These are phyloP conservation scores for Penicillium sp. DNA, from an alignment of 2,329 filamentous ascomycete species.

Conservation along the genomic window DNA sequence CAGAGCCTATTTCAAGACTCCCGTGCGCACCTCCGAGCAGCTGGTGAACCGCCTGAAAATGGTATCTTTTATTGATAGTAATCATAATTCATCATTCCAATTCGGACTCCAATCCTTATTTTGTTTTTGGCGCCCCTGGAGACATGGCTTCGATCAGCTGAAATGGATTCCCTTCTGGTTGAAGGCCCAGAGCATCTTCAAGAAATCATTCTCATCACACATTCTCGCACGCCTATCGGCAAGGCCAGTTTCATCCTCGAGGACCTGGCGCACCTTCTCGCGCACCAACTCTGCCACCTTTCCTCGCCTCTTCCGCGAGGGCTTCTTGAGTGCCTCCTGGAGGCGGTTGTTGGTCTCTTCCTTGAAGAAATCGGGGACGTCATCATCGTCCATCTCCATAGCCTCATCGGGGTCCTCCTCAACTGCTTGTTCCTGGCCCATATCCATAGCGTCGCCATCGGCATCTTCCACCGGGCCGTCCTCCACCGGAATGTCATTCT, in stretches of 20 bases:
- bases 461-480: constrained; percentile 50
- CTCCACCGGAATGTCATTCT: constrained; percentile 75
- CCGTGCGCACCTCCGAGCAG: constrained; percentile 68
- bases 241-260: constrained; percentile 74
- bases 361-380: constrained; percentile 80
- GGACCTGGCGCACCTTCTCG: constrained; percentile 77
- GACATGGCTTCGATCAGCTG: constrained; percentile 47
- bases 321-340: constrained; percentile 45
- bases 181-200: constrained; percentile 75
- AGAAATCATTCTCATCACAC: constrained; percentile 89
- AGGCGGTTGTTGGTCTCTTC: constrained; percentile 45
- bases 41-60: constrained; percentile 33
- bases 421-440: constrained; percentile 31
- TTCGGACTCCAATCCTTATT: constrained; percentile 9
- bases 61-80: constrained; percentile 34
- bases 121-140: constrained; percentile 5
- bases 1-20: constrained; percentile 95
- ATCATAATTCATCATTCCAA: constrained; percentile 31
- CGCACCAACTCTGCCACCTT: constrained; percentile 77
- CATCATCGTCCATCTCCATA: constrained; percentile 51
- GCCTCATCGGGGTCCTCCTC: constrained; percentile 50
- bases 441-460: constrained; percentile 36
- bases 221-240: constrained; percentile 76
- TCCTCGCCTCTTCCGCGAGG: constrained; percentile 66
- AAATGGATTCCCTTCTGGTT: constrained; percentile 94